Evolutionary conservation across 306 rosid species (phyloP), one percentile per base, ranked within the genome.

Genomic region (Albizia julibrissin): DNA sequence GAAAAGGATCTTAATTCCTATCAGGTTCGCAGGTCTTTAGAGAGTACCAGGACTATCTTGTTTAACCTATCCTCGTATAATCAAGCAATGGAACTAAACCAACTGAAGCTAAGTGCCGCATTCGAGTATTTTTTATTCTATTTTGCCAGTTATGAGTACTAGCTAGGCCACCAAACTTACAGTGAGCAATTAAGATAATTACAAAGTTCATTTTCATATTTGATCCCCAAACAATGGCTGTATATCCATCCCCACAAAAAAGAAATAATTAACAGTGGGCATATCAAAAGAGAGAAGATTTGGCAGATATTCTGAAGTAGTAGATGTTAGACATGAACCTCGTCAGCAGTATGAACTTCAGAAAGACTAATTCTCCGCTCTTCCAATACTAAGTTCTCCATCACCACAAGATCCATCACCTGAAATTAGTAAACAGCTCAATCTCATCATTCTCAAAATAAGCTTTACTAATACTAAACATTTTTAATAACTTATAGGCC

Each of bases 321-420:
- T 24, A 8, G 43, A 67, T 83, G 27, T 52, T 15, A n/a, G 26
- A 64, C 24, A 78, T 59, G 77, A 71, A 93, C 98, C 98, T 93
- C 98, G 65, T 93, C 98, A 24, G 98, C 94, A 49, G 93, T 93
- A 78, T 90, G 97, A 70, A 90, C 92, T 78, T 93, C 97, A 39
- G 98, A 93, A 52, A 93, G 82, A 83, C 98, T 91, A 69, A 93
- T 91, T 78, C 89, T 87, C 77, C 98, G 87, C 86, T 93, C 97
- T 91, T 85, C 93, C 80, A 93, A 85, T 82, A 79, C 64, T 18
- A 93, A 76, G 39, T 86, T 81, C 87, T 93, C 92, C 84, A 80
- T 84, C 86, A 88, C 92, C 68, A 91, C 93, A 58, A 93, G 93
- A 47, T 90, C 97, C 93, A 90, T 91, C 68, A 93, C 92, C 98